Conservation (phyloP, 176 grass and related monocot genomes). For the Miscanthus lutarioriparius region DNA sequence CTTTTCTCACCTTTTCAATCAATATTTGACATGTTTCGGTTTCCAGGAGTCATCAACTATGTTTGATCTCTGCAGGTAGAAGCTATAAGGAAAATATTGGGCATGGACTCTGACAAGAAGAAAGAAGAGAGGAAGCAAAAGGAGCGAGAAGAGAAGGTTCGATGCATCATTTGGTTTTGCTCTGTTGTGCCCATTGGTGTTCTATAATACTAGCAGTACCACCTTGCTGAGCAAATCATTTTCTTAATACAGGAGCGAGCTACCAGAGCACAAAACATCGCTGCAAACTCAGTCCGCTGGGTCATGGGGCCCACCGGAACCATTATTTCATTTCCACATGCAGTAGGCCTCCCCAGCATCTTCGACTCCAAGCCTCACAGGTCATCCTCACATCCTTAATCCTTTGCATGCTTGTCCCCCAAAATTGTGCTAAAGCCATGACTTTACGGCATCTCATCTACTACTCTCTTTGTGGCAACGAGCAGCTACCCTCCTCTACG, state of each 20-base stretch:
- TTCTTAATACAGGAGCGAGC: constrained; percentile 53
- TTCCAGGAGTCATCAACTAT: background rate
- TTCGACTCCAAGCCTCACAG: constrained; percentile 71
- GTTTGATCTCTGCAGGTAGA: constrained; percentile 56
- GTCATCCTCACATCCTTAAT: constrained; percentile 30
- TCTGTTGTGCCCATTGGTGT: background rate
- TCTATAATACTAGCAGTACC: background rate
- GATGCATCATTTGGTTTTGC: constrained; percentile 24
- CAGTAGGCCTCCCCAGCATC: constrained; percentile 79
- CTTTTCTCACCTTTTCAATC: background rate
- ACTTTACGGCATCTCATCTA: background rate
- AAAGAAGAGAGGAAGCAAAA: constrained; percentile 98
- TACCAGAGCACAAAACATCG: constrained; percentile 41
- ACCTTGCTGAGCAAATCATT: constrained; percentile 32
- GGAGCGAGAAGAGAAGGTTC: constrained; percentile 76
- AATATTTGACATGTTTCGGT: background rate
- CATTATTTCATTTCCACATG: constrained; percentile 69
- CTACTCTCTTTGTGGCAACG: background rate
- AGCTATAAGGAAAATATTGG: constrained; percentile 91
- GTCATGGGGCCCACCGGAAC: constrained; percentile 73
- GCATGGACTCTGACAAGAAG: constrained; percentile 86
- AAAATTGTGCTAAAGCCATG: background rate
- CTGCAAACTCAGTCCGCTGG: constrained; percentile 55
- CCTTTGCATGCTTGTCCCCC: background rate
- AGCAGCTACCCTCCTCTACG: constrained; percentile 69